phyloP scores from a whole-genome alignment of 2,329 filamentous ascomycete species.

The Diplodia sapinea region DNA sequence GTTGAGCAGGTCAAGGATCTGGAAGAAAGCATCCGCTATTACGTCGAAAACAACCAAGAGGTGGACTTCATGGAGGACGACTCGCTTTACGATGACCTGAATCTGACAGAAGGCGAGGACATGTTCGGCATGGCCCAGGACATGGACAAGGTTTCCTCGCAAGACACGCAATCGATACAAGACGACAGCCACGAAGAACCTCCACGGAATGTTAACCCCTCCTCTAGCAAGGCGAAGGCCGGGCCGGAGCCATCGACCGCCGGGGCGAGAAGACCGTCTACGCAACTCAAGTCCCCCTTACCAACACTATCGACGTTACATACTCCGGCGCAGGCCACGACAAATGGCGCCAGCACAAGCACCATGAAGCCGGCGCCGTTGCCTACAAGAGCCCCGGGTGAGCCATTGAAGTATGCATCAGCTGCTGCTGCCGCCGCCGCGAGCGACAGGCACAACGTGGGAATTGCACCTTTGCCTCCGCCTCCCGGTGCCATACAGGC shows the following conservation, averaged over 20 bases:
- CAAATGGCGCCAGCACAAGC: constrained; percentile 64
- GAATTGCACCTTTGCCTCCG: constrained; percentile 90
- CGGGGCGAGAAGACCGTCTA: constrained; percentile 74
- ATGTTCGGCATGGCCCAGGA: constrained; percentile 80
- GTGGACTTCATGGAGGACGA: constrained; percentile 94
- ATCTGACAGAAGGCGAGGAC: constrained; percentile 90
- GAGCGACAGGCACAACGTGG: constrained; percentile 84
- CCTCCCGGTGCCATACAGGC: constrained; percentile 70
- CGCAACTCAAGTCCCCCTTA: constrained; percentile 90
- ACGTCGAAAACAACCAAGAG: constrained; percentile 87
- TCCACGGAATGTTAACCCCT: constrained; percentile 56
- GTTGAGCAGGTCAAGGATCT: constrained; percentile 84
- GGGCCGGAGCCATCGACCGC: constrained; percentile 62
- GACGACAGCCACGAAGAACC: constrained; percentile 75
- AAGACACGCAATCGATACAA: constrained; percentile 90
- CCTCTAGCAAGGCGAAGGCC: constrained; percentile 60
- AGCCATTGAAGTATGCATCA: constrained; percentile 95
- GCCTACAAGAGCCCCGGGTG: constrained; percentile 82
- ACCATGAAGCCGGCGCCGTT: constrained; percentile 92
- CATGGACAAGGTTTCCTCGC: constrained; percentile 87
- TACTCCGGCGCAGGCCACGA: constrained; percentile 67
- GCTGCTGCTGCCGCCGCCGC: constrained; percentile 92
- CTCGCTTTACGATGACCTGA: constrained; percentile 90
- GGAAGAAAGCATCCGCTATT: constrained; percentile 93
- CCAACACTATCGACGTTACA: constrained; percentile 92